Evolutionary conservation across 192 early-diverging fungal species (phyloP), one percentile per base, ranked within the genome.

Genomic region (Coemansia sp.): DNA sequence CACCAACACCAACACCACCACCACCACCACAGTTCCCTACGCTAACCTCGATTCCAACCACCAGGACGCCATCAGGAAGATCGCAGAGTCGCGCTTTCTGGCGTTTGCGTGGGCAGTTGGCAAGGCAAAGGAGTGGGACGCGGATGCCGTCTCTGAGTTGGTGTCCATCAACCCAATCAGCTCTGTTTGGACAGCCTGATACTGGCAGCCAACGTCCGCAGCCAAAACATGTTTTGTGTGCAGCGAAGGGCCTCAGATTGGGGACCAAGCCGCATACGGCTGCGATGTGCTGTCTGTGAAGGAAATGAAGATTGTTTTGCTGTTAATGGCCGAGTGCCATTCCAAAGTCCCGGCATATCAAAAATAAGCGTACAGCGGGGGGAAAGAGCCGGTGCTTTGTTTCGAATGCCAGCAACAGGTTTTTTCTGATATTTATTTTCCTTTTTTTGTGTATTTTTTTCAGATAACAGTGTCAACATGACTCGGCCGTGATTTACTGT

Each of bases 91-190:
- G 37, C 81, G 88, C 23, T 77, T 87, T 39, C 65, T 86, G 39
- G 85, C 88, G 4, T 80, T 89, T 63, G 74, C 75, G 0, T 89
- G 88, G 88, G 50, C 86, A 16, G 53, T 80, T 9, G 80, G 78
- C 10, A 77, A 68, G 63, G 58, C 64, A 5, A 43, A 75, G 26
- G 65, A 71, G 10, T 89, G 86, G 86, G 84, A 86, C 45, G 66
- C 69, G n/a, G 80, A 81, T 50, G 60, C 71, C 18, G 32, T 75
- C 11, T 74, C 77, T 38, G 76, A 86, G 56, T 50, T 89, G 16
- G 48, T 65, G 65, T 85, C 84, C 42, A 81, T 89, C 45, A 86
- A 87, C 68, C 86, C 84, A 13, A 70, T 89, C 40, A 78, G 64
- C 21, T 83, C 83, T 1, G 32, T 87, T n/a, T 89, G 85, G 86